Conservation (phyloP, 164 flowering plant species). For the Sextonia rubra region DNA sequence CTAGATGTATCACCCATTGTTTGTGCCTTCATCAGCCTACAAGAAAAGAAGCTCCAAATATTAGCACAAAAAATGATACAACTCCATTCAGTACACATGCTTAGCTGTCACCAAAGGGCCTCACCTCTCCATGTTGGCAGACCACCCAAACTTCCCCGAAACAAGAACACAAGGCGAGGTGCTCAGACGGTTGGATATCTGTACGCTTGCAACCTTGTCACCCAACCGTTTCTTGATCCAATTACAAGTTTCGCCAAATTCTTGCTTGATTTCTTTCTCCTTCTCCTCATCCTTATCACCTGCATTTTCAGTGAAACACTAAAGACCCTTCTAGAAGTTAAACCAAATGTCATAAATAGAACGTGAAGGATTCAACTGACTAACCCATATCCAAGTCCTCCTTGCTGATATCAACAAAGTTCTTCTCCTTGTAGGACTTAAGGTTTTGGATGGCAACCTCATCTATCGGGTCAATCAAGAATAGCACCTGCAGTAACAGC, state of each 20-base stretch:
- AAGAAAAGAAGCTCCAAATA: not conserved
- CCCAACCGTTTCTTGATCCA: constrained; percentile 90
- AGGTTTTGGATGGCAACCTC: constrained; percentile 84
- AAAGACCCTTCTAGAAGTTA: not conserved
- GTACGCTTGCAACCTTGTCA: constrained; percentile 89
- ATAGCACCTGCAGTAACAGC: constrained; percentile 62
- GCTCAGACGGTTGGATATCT: constrained; percentile 80
- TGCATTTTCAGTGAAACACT: constrained; percentile 14
- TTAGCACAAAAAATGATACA: constrained; percentile 36
- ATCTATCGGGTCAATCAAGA: constrained; percentile 90
- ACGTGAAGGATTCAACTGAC: not conserved
- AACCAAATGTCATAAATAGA: not conserved
- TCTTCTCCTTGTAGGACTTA: constrained; percentile 87
- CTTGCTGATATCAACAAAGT: constrained; percentile 93
- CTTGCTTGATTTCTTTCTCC: constrained; percentile 76
- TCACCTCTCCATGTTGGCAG: constrained; percentile 98
- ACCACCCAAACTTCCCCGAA: constrained; percentile 97
- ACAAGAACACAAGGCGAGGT: constrained; percentile 94
- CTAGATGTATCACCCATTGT: constrained; percentile 20
- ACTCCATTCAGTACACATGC: no score
- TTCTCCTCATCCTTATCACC: constrained; percentile 88
- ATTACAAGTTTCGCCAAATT: constrained; percentile 78
- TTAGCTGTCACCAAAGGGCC: constrained; percentile 37
- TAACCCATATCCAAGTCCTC: constrained; percentile 90
- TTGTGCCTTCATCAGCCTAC: constrained; percentile 25